Conservation (phyloP, 1,284 basidiomycete species). For the Ceratobasidium sp. region DNA sequence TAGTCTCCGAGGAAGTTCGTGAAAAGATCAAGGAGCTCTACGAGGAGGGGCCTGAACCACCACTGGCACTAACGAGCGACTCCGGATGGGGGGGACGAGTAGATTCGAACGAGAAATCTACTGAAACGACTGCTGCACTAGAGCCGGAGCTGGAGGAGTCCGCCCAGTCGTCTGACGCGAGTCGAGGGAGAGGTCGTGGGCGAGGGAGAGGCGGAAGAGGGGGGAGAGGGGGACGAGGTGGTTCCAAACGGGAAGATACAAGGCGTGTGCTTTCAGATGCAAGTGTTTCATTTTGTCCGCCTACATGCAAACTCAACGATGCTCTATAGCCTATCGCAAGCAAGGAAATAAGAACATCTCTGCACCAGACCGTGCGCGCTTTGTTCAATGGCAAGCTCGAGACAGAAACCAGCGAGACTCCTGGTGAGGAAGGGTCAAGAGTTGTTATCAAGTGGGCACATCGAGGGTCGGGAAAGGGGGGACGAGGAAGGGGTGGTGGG, state of each 20-base stretch:
- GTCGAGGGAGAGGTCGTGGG: constrained; percentile 50
- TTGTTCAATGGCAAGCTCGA: constrained; percentile 85
- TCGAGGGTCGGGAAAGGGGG: constrained; percentile 52
- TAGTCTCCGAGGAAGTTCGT: constrained; percentile 68
- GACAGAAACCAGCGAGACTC: constrained; percentile 68
- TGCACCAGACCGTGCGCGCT: constrained; percentile 84
- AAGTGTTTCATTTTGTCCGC: constrained; percentile 42
- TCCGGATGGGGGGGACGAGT: constrained; percentile 68
- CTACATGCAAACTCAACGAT: not conserved
- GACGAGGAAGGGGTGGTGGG: constrained; percentile 54
- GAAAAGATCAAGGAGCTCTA: constrained; percentile 72
- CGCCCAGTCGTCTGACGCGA: constrained; percentile 17
- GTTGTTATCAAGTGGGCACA: constrained; percentile 77
- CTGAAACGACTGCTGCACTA: constrained; percentile 43
- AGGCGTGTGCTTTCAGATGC: constrained; percentile 83
- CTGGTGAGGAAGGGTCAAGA: constrained; percentile 65
- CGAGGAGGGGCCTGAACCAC: constrained; percentile 76
- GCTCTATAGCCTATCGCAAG: constrained; percentile 74
- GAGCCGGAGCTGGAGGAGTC: constrained; percentile 46
- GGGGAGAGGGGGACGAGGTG: constrained; percentile 51
- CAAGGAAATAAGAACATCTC: constrained; percentile 80
- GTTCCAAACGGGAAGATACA: constrained; percentile 59
- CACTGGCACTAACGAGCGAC: constrained; percentile 62
- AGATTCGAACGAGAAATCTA: constrained; percentile 47
- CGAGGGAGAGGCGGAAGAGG: constrained; percentile 56